Evolutionary conservation across 129 eudicot species (phyloP).

Genomic region (Silybum marianum): DNA sequence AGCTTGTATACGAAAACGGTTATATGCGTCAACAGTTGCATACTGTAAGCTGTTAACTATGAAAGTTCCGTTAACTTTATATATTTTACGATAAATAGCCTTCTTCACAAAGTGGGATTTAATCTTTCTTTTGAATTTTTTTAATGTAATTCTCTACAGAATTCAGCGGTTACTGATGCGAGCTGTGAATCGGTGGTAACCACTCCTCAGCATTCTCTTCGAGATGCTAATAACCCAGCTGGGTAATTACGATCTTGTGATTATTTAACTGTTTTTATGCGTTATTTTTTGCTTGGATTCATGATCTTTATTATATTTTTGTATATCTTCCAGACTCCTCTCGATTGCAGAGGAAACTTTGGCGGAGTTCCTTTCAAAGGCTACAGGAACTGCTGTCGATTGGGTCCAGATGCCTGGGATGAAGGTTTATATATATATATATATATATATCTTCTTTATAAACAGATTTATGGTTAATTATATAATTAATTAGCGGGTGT

Average conservation of each 20-base stretch:
- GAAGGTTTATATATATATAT: constrained; percentile 54
- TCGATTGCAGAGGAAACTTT: constrained; percentile 93
- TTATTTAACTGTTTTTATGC: background rate
- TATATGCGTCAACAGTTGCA: constrained; percentile 83
- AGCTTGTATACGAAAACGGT: constrained; percentile 86
- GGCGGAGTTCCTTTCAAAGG: constrained; percentile 99
- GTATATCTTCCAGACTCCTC: constrained; percentile 65
- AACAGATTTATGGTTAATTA: background rate
- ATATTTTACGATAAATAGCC: background rate
- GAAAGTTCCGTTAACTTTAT: background rate
- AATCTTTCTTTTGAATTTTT: background rate
- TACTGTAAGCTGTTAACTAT: constrained; percentile 46
- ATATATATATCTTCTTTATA: background rate
- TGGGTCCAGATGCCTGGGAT: constrained; percentile 99
- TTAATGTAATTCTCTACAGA: constrained; percentile 40
- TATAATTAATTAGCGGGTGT: background rate
- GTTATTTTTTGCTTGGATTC: background rate
- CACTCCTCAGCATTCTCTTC: constrained; percentile 80
- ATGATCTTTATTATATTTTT: constrained; percentile 10
- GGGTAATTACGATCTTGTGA: constrained; percentile 49
- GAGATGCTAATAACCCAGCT: constrained; percentile 94
- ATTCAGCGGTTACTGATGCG: constrained; percentile 60
- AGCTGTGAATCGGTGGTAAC: constrained; percentile 91
- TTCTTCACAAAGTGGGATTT: background rate
- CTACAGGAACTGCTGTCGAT: constrained; percentile 99